These are phyloP conservation scores for Eutypa lata DNA, from an alignment of 2,329 filamentous ascomycete genomes.

Conservation along the genomic window DNA sequence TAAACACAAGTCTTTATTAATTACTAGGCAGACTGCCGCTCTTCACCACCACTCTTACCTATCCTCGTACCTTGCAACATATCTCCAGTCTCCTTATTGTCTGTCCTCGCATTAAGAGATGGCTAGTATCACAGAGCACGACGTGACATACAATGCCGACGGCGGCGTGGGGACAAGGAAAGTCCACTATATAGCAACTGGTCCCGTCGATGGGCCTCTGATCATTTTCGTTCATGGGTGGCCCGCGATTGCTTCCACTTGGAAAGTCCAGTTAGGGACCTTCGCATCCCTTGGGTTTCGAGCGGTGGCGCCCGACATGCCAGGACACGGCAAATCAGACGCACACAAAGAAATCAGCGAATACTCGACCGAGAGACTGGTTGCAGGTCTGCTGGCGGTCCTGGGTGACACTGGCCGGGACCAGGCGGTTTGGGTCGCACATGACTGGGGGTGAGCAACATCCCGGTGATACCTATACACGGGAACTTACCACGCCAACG, in stretches of 20 bases:
- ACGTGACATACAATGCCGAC: neutral
- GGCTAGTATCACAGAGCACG: no score
- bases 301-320: constrained; percentile 30
- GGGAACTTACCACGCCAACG: no score
- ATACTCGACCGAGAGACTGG: constrained; percentile 30
- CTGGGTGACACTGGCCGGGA: constrained; percentile 27
- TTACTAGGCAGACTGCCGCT: no score
- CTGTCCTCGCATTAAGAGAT: no score
- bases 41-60: no score
- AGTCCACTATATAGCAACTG: constrained; percentile 23
- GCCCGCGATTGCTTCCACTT: constrained; percentile 31
- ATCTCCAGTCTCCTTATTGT: no score
- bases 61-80: no score
- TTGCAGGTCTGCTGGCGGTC: constrained; percentile 31
- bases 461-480: no score
- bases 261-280: constrained; percentile 28
- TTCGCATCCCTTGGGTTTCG: constrained; percentile 28
- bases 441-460: constrained; percentile 36
- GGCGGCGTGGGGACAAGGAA: neutral
- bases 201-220: constrained; percentile 22
- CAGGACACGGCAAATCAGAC: constrained; percentile 35
- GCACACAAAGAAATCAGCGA: constrained; percentile 22
- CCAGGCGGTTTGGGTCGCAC: constrained; percentile 45
- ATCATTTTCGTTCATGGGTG: constrained; percentile 36
- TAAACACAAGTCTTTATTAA: no score